Percentiles rank a stretch among this genome's conserved stretches.
These are phyloP conservation scores for Rehmannia glutinosa DNA, from an alignment of 257 asterid genomes.

Conservation along the genomic window DNA sequence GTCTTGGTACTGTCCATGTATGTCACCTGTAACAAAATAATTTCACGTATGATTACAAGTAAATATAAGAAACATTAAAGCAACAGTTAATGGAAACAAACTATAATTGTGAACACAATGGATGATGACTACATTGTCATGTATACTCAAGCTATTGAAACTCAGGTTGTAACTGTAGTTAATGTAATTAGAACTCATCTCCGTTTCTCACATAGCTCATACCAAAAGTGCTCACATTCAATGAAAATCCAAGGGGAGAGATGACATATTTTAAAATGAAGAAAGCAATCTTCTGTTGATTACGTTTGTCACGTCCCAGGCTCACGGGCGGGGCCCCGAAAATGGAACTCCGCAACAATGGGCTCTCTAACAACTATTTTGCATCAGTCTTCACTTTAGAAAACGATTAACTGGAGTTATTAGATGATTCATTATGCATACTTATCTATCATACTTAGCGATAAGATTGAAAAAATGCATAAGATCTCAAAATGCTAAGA, in stretches of 20 bases:
- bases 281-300: not conserved
- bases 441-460: too few species aligned
- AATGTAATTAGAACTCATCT: not conserved
- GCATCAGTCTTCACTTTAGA: not conserved
- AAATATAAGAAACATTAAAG: not conserved
- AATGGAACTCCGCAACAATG: not conserved
- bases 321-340: not conserved
- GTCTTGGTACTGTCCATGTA: slow-evolving; percentile 85
- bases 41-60: not conserved
- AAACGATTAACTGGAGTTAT: not conserved
- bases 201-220: too few species aligned
- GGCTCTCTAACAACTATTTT: not conserved
- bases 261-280: not conserved
- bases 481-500: not conserved
- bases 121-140: too few species aligned
- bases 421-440: not conserved
- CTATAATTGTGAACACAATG: not conserved
- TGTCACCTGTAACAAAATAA: slow-evolving; percentile 49
- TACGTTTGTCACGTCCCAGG: not conserved
- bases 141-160: slow-evolving; percentile 2
- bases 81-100: not conserved
- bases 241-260: too few species aligned
- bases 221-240: not conserved
- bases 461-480: too few species aligned
- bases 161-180: not conserved